phyloP scores from a whole-genome alignment of 257 asterid species.

The Ilex aquifolium region DNA sequence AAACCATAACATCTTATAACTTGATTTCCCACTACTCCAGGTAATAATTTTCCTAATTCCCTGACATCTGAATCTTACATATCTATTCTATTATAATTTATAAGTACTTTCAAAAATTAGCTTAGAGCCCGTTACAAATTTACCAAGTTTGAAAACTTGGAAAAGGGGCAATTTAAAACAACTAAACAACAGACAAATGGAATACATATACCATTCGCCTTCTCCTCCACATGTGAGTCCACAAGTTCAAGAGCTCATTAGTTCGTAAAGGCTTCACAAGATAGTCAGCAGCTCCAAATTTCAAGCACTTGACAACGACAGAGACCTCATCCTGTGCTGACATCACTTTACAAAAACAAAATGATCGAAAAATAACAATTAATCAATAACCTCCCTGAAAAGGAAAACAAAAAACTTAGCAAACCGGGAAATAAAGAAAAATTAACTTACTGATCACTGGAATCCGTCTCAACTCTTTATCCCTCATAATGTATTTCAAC shows the following conservation, averaged over 20 bases:
- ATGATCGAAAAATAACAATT: constrained; percentile 1
- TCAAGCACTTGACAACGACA: constrained; percentile 83
- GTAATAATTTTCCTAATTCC: background rate
- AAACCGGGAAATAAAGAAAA: background rate
- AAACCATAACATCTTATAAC: background rate
- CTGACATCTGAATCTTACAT: background rate
- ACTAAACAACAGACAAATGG: too few relatives aligned
- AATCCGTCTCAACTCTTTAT: constrained; percentile 69
- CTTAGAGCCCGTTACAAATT: too few relatives aligned
- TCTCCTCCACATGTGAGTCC: constrained; percentile 99
- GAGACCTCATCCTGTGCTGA: constrained; percentile 82
- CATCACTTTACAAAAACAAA: constrained; percentile 64
- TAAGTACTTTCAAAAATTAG: too few relatives aligned
- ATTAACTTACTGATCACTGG: constrained; percentile 80
- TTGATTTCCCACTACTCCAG: background rate
- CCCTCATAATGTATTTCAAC: constrained; percentile 73
- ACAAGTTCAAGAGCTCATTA: constrained; percentile 91
- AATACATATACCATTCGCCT: constrained; percentile 55
- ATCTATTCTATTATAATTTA: background rate
- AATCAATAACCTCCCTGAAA: constrained; percentile 2
- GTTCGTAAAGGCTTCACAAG: constrained; percentile 96
- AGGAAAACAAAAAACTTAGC: background rate
- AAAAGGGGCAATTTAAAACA: too few relatives aligned
- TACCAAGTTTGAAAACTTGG: too few relatives aligned
- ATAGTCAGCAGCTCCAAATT: constrained; percentile 96